Evolutionary conservation across 2,329 filamentous ascomycete genomes (phyloP).

Genomic region (Aspergillus clavatus): DNA sequence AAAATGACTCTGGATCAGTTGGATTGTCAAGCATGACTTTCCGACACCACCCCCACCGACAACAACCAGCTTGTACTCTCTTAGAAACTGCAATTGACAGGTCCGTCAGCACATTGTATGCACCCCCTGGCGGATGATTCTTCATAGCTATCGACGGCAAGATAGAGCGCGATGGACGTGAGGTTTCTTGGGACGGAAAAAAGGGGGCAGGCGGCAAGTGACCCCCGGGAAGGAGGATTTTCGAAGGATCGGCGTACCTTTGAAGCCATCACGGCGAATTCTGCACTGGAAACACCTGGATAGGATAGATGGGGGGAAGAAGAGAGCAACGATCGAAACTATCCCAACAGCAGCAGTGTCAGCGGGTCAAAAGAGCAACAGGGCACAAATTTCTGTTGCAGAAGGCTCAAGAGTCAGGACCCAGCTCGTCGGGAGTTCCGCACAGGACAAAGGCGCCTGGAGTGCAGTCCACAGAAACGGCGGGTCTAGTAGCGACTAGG

Average conservation of each 20-base stretch:
- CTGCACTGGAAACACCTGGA: slow-evolving; percentile 8
- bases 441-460: slow-evolving; percentile 21
- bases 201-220: slow-evolving; percentile 4
- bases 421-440: slow-evolving; percentile 24
- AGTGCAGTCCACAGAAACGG: slow-evolving; percentile 23
- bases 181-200: slow-evolving; percentile 7
- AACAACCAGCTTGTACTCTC: slow-evolving; percentile 94
- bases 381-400: slow-evolving; percentile 26
- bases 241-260: slow-evolving; percentile 20
- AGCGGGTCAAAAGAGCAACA: slow-evolving; percentile 20
- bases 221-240: background rate
- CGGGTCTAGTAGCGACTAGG: slow-evolving; percentile 24
- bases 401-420: slow-evolving; percentile 24
- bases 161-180: slow-evolving; percentile 3
- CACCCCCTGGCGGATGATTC: background rate
- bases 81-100: slow-evolving; percentile 58
- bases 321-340: slow-evolving; percentile 19
- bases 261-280: slow-evolving; percentile 25
- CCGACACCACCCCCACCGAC: slow-evolving; percentile 97
- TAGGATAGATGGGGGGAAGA: slow-evolving; percentile 9
- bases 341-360: slow-evolving; percentile 18
- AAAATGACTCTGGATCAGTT: slow-evolving; percentile 93
- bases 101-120: slow-evolving; percentile 18
- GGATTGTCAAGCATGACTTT: slow-evolving; percentile 98
- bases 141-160: background rate